Evolutionary conservation across 2,329 filamentous ascomycete genomes (phyloP).

Genomic region (Colletotrichum sp.): DNA sequence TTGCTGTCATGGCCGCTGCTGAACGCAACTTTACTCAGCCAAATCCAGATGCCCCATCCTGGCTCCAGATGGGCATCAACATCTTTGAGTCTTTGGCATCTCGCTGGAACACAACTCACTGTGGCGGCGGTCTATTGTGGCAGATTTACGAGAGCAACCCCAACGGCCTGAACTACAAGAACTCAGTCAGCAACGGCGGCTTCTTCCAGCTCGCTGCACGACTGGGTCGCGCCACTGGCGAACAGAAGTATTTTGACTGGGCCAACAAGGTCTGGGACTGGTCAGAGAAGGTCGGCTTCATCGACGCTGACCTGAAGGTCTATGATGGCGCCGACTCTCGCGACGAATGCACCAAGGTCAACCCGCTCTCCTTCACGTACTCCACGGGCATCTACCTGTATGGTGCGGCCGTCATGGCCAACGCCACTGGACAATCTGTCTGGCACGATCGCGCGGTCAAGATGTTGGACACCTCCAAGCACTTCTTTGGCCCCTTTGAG

Average conservation of each 20-base stretch:
- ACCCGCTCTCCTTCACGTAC: constrained; percentile 67
- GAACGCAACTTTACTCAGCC: constrained; percentile 72
- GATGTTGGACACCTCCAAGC: constrained; percentile 54
- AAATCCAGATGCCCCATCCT: constrained; percentile 60
- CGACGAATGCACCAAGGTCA: constrained; percentile 58
- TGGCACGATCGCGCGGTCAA: constrained; percentile 60
- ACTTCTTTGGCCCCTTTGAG: constrained; percentile 58
- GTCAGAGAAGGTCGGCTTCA: constrained; percentile 60
- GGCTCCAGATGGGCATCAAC: constrained; percentile 71
- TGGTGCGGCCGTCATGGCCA: constrained; percentile 68
- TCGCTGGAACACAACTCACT: constrained; percentile 73
- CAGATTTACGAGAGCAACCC: constrained; percentile 79
- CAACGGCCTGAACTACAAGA: constrained; percentile 83
- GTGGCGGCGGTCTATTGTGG: constrained; percentile 78
- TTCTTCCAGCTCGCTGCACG: constrained; percentile 83
- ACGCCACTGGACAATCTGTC: constrained; percentile 55
- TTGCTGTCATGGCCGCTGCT: constrained; percentile 70
- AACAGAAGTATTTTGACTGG: constrained; percentile 71
- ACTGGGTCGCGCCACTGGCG: constrained; percentile 72
- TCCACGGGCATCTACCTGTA: constrained; percentile 70
- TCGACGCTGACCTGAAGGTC: constrained; percentile 60
- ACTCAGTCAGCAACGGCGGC: constrained; percentile 80
- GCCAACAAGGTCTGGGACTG: constrained; percentile 72
- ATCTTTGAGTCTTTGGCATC: constrained; percentile 73
- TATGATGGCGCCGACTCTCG: constrained; percentile 64